A percentile compares a stretch with the other conserved stretches of the same genome.
Evolutionary conservation across 2,329 filamentous ascomycete genomes (phyloP).

Genomic region (Ceratocystis variospora): DNA sequence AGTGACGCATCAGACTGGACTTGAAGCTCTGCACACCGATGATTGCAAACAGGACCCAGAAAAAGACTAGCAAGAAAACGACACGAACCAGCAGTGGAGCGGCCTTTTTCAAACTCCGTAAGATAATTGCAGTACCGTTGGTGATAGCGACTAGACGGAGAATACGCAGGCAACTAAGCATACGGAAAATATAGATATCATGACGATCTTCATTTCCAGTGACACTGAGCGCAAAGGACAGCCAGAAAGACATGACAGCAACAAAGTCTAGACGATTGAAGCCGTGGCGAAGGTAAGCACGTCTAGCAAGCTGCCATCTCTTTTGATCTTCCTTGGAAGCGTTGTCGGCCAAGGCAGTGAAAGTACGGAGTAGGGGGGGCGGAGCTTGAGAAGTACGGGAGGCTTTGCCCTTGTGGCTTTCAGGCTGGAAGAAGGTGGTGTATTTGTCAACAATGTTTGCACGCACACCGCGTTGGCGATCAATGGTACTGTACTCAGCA

Average conservation of each 20-base stretch:
- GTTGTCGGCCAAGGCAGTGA: conserved; percentile 57
- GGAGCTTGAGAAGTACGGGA: conserved; percentile 35
- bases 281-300: conserved; percentile 84
- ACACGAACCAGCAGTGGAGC: conserved; percentile 84
- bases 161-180: conserved; percentile 92
- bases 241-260: conserved; percentile 90
- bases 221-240: conserved; percentile 63
- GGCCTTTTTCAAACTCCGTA: conserved; percentile 89
- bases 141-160: conserved; percentile 81
- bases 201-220: conserved; percentile 52
- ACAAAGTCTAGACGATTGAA: conserved; percentile 95
- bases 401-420: conserved; percentile 49
- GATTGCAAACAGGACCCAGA: conserved; percentile 95
- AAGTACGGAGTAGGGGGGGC: conserved; percentile 24
- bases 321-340: conserved; percentile 63
- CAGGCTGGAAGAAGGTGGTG: conserved; percentile 64
- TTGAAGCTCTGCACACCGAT: conserved; percentile 95
- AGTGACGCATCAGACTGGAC: conserved; percentile 61
- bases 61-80: conserved; percentile 87
- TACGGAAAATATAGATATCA: conserved; percentile 82
- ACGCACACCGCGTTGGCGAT: conserved; percentile 59
- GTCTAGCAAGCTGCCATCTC: conserved; percentile 69
- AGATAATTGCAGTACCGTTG: conserved; percentile 85
- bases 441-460: conserved; percentile 65
- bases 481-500: conserved; percentile 79